A percentile compares a stretch with the other conserved stretches of the same genome.
Evolutionary conservation across 2,329 filamentous ascomycete species (phyloP).

Genomic region (Sclerotinia subarctica): DNA sequence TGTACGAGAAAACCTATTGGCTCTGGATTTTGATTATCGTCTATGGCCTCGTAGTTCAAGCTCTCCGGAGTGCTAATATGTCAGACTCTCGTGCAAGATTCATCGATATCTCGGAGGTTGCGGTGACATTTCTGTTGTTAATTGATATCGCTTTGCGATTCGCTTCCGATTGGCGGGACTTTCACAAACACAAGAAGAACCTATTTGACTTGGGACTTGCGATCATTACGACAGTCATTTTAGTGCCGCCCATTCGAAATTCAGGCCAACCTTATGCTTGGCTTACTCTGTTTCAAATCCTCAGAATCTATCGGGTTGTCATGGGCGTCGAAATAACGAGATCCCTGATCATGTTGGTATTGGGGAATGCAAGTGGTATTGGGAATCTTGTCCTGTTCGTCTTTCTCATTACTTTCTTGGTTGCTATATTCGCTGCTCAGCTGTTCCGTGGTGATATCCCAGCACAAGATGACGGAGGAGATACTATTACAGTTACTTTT

Average conservation of each 20-base stretch:
- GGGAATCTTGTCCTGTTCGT: slow-evolving; percentile 94
- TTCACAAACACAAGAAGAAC: slow-evolving; percentile 71
- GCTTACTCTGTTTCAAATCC: slow-evolving; percentile 88
- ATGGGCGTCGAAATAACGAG: slow-evolving; percentile 83
- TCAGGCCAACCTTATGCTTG: slow-evolving; percentile 75
- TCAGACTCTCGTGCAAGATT: slow-evolving; percentile 55
- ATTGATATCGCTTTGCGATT: slow-evolving; percentile 81
- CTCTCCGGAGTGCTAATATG: slow-evolving; percentile 75
- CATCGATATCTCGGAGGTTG: slow-evolving; percentile 69
- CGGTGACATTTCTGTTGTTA: slow-evolving; percentile 74
- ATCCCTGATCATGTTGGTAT: slow-evolving; percentile 79
- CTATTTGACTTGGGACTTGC: slow-evolving; percentile 77
- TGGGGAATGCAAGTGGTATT: slow-evolving; percentile 89
- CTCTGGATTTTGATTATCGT: slow-evolving; percentile 80
- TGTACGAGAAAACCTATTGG: slow-evolving; percentile 71
- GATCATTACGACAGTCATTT: slow-evolving; percentile 77
- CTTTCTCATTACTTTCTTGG: slow-evolving; percentile 90
- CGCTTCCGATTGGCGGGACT: slow-evolving; percentile 73
- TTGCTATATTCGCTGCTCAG: slow-evolving; percentile 89
- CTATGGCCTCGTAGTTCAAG: slow-evolving; percentile 76
- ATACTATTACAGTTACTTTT: slow-evolving; percentile 71
- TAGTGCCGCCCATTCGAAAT: slow-evolving; percentile 74
- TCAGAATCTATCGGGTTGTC: slow-evolving; percentile 89
- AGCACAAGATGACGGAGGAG: slow-evolving; percentile 55
- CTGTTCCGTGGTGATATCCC: slow-evolving; percentile 87